These are phyloP conservation scores for Ganoderma leucocontextum DNA, from an alignment of 1,284 basidiomycete species.

Conservation along the genomic window DNA sequence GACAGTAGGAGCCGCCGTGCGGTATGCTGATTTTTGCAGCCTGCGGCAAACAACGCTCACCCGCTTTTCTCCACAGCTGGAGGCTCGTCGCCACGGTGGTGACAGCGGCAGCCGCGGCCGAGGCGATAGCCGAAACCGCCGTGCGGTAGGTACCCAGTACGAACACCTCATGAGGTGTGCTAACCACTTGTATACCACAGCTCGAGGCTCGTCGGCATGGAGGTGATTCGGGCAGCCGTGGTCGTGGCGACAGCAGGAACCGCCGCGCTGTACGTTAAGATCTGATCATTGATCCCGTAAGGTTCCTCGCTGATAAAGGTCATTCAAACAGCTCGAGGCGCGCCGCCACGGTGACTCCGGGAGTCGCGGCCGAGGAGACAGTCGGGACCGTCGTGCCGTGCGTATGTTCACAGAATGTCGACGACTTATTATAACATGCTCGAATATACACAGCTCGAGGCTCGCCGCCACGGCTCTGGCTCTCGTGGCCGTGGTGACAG, in stretches of 20 bases:
- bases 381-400: slow-evolving; percentile 15
- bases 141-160: slow-evolving; percentile 10
- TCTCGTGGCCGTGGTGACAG: slow-evolving; percentile 20
- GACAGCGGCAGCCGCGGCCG: slow-evolving; percentile 27
- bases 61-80: slow-evolving; percentile 3
- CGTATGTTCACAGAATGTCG: background rate
- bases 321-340: slow-evolving; percentile 18
- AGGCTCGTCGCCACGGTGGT: slow-evolving; percentile 22
- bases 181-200: background rate
- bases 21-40: background rate
- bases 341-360: slow-evolving; percentile 30
- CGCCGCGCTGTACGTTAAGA: slow-evolving; percentile 10
- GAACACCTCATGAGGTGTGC: background rate
- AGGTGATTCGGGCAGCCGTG: slow-evolving; percentile 21
- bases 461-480: slow-evolving; percentile 19
- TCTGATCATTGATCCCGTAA: background rate
- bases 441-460: background rate
- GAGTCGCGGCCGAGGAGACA: slow-evolving; percentile 31
- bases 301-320: background rate
- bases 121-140: slow-evolving; percentile 21
- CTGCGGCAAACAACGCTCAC: too few relatives aligned
- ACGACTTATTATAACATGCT: background rate
- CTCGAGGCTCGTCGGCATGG: slow-evolving; percentile 19
- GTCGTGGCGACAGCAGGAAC: slow-evolving; percentile 23
- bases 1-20: slow-evolving; percentile 21